Conservation (phyloP, 805 yeast genomes). For the Candida schatavii region DNA sequence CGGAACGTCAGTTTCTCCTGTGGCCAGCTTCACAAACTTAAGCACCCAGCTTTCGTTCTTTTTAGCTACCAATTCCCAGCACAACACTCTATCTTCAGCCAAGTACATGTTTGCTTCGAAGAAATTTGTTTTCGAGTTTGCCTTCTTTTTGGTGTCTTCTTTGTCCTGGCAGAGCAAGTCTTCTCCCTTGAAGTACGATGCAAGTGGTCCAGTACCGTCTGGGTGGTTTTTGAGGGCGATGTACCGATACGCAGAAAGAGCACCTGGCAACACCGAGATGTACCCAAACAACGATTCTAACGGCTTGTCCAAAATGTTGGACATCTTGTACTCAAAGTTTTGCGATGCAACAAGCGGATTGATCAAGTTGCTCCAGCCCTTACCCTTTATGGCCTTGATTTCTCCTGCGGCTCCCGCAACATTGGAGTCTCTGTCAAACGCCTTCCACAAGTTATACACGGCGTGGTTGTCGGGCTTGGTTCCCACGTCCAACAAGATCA, state of each 20-base stretch:
- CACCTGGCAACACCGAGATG: slow-evolving; percentile 93
- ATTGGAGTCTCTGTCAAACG: slow-evolving; percentile 92
- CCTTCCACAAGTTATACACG: slow-evolving; percentile 93
- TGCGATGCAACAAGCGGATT: slow-evolving; percentile 96
- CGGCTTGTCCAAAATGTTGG: slow-evolving; percentile 94
- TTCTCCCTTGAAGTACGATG: slow-evolving; percentile 90
- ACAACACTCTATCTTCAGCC: slow-evolving; percentile 93
- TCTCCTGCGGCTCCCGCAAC: slow-evolving; percentile 99
- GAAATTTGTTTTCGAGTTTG: slow-evolving; percentile 63
- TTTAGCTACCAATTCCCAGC: slow-evolving; percentile 95
- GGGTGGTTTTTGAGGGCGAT: slow-evolving; percentile 80
- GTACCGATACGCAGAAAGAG: slow-evolving; percentile 89
- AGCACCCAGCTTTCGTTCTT: slow-evolving; percentile 80
- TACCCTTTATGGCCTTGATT: slow-evolving; percentile 92
- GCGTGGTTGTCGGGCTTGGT: slow-evolving; percentile 90
- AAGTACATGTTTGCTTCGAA: slow-evolving; percentile 96
- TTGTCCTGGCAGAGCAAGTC: slow-evolving; percentile 31
- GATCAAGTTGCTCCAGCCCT: slow-evolving; percentile 71
- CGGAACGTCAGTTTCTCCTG: slow-evolving; percentile 97
- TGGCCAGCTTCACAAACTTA: slow-evolving; percentile 87
- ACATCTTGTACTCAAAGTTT: slow-evolving; percentile 94
- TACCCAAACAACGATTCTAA: slow-evolving; percentile 91
- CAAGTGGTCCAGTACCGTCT: slow-evolving; percentile 90
- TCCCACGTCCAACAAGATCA: slow-evolving; percentile 92
- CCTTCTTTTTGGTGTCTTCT: slow-evolving; percentile 16